Base-by-base conservation (phyloP, 768 basidiomycete species). In the Lyophyllum decastes region DNA sequence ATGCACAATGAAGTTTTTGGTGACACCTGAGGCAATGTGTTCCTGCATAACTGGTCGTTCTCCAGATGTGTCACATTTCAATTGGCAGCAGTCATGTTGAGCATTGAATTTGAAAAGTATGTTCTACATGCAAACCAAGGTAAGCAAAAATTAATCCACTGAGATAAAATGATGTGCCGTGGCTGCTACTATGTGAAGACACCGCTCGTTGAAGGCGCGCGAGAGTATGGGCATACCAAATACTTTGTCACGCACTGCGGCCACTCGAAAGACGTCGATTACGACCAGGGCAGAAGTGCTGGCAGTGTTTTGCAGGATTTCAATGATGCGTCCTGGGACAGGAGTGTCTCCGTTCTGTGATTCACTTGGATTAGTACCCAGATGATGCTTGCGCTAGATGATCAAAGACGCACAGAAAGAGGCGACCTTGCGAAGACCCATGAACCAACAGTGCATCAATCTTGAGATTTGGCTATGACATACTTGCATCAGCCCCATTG, bases 391-490 rank as follows among this genome's bases (percentile, higher is more conserved):
- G 38, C 26, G 14, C 35, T 5, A 38, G 35, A 38, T 27, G 40
- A 43, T 30, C 22, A 5, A 47, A 17, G 27, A 51, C 59, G 48
- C 54, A 62, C 61, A 27, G 34, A 34, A 19, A 63, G 49, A 12
- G 63, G 61, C 8, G 66, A 63, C 30, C 34, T 61, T 22, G 65
- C 67, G 59, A 69, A 64, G 10, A 70, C 63, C 69, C 68, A 72
- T 4, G 60, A 64, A 17, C 59, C 61, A 26, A 56, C 49, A 17
- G 49, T n/a, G 53, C 70, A 70, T 26, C 55, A 24, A 33, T 70
- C 69, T 45, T 59, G 27, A 22, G 63, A 61, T 33, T 52, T n/a
- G 22, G 64, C 54, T 6, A 68, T 35, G 9, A 64, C 61, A 49
- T 52, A 51, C 35, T 52, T 54, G 49, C 65, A 64, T 16, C 34